Percentiles rank a stretch among this genome's conserved stretches.
Evolutionary conservation across 768 basidiomycete species (phyloP).

Genomic region (Lactarius psammicola): DNA sequence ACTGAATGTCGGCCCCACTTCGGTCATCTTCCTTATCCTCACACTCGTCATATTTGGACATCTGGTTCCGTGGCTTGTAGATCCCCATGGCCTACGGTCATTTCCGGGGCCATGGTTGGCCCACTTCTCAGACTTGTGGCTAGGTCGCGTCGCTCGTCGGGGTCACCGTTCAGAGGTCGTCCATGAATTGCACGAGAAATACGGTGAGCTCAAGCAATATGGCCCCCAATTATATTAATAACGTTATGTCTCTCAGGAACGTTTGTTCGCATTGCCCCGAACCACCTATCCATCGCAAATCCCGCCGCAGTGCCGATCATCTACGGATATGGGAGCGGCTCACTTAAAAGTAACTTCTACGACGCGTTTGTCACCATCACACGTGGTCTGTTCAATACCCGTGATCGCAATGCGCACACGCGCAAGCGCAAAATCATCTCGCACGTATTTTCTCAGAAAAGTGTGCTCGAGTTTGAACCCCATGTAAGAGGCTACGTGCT

Average conservation of each 20-base stretch:
- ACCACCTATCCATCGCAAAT: slow-evolving; percentile 48
- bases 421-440: slow-evolving; percentile 91
- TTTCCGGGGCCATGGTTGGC: slow-evolving; percentile 44
- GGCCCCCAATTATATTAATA: not conserved
- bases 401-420: slow-evolving; percentile 70
- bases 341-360: slow-evolving; percentile 46
- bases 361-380: slow-evolving; percentile 41
- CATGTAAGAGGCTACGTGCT: slow-evolving; percentile 62
- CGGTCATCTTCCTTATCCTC: slow-evolving; percentile 16
- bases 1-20: not conserved
- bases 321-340: slow-evolving; percentile 45
- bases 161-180: slow-evolving; percentile 41
- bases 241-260: slow-evolving; percentile 32
- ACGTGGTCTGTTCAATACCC: slow-evolving; percentile 71
- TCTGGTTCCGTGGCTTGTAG: slow-evolving; percentile 38
- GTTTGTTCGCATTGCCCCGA: slow-evolving; percentile 45
- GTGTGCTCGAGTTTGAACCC: slow-evolving; percentile 82
- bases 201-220: slow-evolving; percentile 35
- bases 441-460: slow-evolving; percentile 82
- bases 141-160: slow-evolving; percentile 36
- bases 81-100: slow-evolving; percentile 35
- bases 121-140: slow-evolving; percentile 40
- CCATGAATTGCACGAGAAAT: slow-evolving; percentile 41
- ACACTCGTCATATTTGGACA: slow-evolving; percentile 33
- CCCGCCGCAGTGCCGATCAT: slow-evolving; percentile 42